These are phyloP conservation scores for Prunus fruticosa DNA, from an alignment of 306 rosid species.

Conservation along the genomic window DNA sequence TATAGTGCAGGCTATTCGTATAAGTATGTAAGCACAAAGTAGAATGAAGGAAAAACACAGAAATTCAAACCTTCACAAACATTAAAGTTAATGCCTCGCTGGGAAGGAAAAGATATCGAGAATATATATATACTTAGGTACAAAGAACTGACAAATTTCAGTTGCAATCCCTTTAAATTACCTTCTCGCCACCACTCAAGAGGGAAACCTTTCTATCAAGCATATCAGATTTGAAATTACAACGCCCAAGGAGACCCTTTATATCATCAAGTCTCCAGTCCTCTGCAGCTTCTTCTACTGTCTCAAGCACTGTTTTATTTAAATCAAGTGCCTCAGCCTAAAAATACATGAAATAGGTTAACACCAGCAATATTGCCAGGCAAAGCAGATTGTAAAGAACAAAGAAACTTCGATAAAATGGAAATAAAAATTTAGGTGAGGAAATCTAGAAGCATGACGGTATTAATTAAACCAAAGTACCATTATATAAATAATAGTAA, in stretches of 20 bases:
- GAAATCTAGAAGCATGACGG: conserved; percentile 1
- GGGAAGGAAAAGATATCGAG: neutral
- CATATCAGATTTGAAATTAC: conserved; percentile 94
- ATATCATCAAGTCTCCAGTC: conserved; percentile 93
- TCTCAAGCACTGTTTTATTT: conserved; percentile 86
- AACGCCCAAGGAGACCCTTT: conserved; percentile 98
- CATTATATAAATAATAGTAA: conserved; percentile 2
- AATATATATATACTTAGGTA: neutral
- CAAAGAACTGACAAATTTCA: neutral
- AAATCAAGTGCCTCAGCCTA: conserved; percentile 99
- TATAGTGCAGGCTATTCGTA: neutral
- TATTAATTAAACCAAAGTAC: conserved; percentile 14
- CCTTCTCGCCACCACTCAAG: conserved; percentile 99
- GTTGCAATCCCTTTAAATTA: conserved; percentile 15
- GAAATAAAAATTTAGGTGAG: neutral
- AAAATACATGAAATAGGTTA: conserved; percentile 28
- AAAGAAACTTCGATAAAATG: conserved; percentile 4
- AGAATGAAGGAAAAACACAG: neutral
- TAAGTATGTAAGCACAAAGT: neutral
- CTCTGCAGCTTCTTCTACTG: conserved; percentile 91
- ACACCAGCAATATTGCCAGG: conserved; percentile 17
- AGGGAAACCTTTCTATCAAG: conserved; percentile 93
- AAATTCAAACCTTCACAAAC: neutral
- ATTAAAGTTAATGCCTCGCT: conserved; percentile 15
- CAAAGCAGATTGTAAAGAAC: neutral